phyloP scores from a whole-genome alignment of 352 stramenopile genomes.

The Pythium guiyangense region DNA sequence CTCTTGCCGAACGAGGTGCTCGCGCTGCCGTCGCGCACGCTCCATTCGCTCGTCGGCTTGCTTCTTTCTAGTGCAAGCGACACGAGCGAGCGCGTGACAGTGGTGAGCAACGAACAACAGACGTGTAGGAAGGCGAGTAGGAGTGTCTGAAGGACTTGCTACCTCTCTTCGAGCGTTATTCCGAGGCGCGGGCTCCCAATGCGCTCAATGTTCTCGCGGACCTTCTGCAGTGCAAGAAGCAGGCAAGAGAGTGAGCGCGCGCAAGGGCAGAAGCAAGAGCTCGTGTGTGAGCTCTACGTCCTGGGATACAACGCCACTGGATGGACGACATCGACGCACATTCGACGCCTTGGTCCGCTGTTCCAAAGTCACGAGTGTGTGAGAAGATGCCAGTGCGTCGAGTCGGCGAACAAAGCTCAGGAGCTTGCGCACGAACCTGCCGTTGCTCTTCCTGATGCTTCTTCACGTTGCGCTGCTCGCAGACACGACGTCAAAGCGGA shows the following conservation, averaged over 20 bases:
- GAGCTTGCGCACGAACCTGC: neutral
- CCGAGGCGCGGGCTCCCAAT: conserved; percentile 21
- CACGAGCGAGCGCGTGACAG: neutral
- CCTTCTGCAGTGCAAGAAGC: conserved; percentile 30
- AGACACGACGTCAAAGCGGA: neutral
- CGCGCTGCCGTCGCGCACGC: conserved; percentile 33
- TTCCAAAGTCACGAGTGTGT: neutral
- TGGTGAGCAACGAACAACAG: neutral
- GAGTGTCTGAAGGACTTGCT: neutral
- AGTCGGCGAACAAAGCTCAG: neutral
- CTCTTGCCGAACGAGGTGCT: conserved; percentile 38
- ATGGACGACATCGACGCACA: conserved; percentile 3
- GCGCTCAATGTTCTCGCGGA: conserved; percentile 53
- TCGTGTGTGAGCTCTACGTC: no score
- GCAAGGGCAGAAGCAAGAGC: no score
- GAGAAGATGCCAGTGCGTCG: neutral
- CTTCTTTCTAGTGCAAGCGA: conserved; percentile 48
- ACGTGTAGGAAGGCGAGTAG: neutral
- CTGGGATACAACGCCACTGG: no score
- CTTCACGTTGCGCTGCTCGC: conserved; percentile 21
- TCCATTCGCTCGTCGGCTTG: conserved; percentile 46
- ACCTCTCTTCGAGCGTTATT: conserved; percentile 26
- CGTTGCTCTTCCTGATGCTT: conserved; percentile 13
- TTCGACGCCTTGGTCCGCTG: conserved; percentile 37
- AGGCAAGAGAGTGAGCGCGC: no score